phyloP scores from a whole-genome alignment of 108 stramenopile species.

The Thalassiosira profunda region DNA sequence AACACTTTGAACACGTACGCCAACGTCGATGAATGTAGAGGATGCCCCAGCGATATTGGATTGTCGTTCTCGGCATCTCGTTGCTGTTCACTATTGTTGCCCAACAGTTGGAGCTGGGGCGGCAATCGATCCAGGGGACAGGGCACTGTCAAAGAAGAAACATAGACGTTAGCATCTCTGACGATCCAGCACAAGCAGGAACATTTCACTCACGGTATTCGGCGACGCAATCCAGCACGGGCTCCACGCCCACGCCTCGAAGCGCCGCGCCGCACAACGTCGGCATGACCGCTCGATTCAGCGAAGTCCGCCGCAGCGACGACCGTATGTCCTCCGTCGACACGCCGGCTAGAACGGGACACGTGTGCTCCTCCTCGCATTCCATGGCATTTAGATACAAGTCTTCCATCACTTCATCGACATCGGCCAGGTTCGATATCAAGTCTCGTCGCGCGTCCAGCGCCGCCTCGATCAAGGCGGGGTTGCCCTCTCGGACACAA shows the following conservation, averaged over 20 bases:
- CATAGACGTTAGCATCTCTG: too few relatives aligned
- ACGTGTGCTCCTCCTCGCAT: conserved; percentile 11
- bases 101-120: conserved; percentile 55
- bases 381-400: conserved; percentile 58
- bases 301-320: conserved; percentile 76
- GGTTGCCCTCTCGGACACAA: conserved; percentile 41
- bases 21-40: conserved; percentile 70
- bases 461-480: conserved; percentile 56
- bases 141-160: too few relatives aligned
- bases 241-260: conserved; percentile 93
- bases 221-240: conserved; percentile 92
- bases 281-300: conserved; percentile 67
- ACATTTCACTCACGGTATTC: too few relatives aligned
- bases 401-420: conserved; percentile 86
- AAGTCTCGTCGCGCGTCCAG: conserved; percentile 63
- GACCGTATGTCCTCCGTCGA: conserved; percentile 66
- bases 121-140: conserved; percentile 90
- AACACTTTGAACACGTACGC: conserved; percentile 93
- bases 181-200: too few relatives aligned
- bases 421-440: conserved; percentile 75
- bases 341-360: conserved; percentile 34
- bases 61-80: neutral
- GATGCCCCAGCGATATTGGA: conserved; percentile 70
- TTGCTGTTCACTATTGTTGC: conserved; percentile 25
- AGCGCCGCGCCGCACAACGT: conserved; percentile 90